A percentile compares a stretch with the other conserved stretches of the same genome.
Evolutionary conservation across 768 basidiomycete genomes (phyloP).

Genomic region (Mrakia gelida): DNA sequence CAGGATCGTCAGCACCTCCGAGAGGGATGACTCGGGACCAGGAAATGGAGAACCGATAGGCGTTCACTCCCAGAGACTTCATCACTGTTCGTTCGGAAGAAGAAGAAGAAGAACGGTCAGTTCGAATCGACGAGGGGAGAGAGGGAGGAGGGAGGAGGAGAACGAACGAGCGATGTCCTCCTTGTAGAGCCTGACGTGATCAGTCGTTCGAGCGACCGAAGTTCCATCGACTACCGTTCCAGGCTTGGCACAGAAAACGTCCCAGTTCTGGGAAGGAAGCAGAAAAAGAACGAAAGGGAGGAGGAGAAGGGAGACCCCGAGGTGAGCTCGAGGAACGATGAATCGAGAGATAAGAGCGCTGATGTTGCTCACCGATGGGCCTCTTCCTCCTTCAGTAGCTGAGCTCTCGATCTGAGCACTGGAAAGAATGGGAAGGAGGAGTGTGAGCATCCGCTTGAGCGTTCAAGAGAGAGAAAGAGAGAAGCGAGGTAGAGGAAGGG

Average conservation of each 20-base stretch:
- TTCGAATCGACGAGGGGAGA: too few species aligned
- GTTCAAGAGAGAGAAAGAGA: too few species aligned
- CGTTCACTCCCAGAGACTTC: slow-evolving; percentile 60
- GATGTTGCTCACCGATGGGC: too few species aligned
- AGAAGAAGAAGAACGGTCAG: too few species aligned
- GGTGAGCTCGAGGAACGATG: too few species aligned
- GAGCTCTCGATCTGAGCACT: too few species aligned
- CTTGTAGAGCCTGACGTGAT: slow-evolving; percentile 38
- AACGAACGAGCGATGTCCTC: slow-evolving; percentile 54
- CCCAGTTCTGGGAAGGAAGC: slow-evolving; percentile 56
- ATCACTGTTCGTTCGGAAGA: slow-evolving; percentile 45
- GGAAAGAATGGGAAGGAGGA: too few species aligned
- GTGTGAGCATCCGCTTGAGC: too few species aligned
- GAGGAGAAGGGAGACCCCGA: too few species aligned
- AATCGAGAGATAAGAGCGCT: not conserved
- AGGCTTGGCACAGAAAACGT: slow-evolving; percentile 61
- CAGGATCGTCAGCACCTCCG: slow-evolving; percentile 69
- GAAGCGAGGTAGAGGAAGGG: too few species aligned
- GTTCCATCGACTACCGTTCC: slow-evolving; percentile 67
- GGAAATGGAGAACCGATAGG: slow-evolving; percentile 71
- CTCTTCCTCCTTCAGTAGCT: too few species aligned
- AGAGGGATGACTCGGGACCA: slow-evolving; percentile 73
- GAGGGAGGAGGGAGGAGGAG: not conserved
- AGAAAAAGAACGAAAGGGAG: too few species aligned
- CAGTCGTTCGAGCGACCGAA: slow-evolving; percentile 53